Conservation (phyloP, 345 rosid species). For the Sisymbrium irio region DNA sequence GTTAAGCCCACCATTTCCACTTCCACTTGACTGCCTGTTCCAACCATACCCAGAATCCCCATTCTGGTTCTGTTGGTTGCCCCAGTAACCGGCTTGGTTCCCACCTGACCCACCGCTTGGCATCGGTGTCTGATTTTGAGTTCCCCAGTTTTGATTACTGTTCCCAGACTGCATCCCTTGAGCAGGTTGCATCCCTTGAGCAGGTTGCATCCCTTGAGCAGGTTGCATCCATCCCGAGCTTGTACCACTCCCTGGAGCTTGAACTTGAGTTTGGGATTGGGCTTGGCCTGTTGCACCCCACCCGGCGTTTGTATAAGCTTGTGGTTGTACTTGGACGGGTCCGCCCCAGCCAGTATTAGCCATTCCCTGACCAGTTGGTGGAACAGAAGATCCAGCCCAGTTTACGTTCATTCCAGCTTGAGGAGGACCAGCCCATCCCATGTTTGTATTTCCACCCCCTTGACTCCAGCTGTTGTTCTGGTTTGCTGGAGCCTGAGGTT, state of each 20-base stretch:
- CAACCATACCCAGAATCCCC: constrained; percentile 65
- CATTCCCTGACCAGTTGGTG: constrained; percentile 45
- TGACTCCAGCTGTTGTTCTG: constrained; percentile 60
- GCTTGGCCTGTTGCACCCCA: constrained; percentile 53
- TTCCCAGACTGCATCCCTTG: constrained; percentile 46
- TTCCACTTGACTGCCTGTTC: constrained; percentile 37
- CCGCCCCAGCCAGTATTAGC: constrained; percentile 51
- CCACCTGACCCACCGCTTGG: constrained; percentile 51
- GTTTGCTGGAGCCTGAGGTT: constrained; percentile 42
- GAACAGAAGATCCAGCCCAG: constrained; percentile 52
- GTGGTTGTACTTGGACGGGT: constrained; percentile 53
- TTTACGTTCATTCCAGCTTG: constrained; percentile 49
- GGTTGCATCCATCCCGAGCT: constrained; percentile 52
- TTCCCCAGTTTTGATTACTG: constrained; percentile 47
- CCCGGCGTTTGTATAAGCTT: constrained; percentile 47
- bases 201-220: constrained; percentile 52
- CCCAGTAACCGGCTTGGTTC: constrained; percentile 49
- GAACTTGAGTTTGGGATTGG: constrained; percentile 35
- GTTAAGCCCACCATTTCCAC: constrained; percentile 22
- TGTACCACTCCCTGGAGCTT: constrained; percentile 33
- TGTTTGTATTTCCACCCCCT: constrained; percentile 47
- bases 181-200: no score
- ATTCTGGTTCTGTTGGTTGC: constrained; percentile 49
- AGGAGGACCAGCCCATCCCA: constrained; percentile 63
- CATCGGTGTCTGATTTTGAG: constrained; percentile 26